Evolutionary conservation across 2,329 filamentous ascomycete genomes (phyloP).

Genomic region (Neofusicoccum umdonicola): DNA sequence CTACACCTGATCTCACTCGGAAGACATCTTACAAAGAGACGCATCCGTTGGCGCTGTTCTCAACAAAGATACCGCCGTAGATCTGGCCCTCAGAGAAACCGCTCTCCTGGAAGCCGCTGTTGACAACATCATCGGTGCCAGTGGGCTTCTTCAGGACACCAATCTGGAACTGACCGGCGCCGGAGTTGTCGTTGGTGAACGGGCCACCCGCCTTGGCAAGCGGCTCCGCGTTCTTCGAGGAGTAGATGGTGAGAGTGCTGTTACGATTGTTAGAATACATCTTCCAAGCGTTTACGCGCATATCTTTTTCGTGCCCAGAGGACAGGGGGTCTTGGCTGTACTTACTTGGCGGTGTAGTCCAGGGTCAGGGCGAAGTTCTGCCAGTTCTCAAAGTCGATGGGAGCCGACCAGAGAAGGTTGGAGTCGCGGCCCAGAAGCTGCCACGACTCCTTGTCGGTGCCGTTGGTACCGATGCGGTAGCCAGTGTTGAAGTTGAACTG

Average conservation of each 20-base stretch:
- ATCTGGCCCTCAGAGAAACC: slow-evolving; percentile 40
- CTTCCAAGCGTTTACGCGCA: background rate
- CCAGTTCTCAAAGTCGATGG: slow-evolving; percentile 52
- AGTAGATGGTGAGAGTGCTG: slow-evolving; percentile 58
- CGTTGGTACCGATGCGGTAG: slow-evolving; percentile 48
- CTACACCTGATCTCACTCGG: background rate
- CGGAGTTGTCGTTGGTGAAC: slow-evolving; percentile 52
- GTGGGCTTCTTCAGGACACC: slow-evolving; percentile 62
- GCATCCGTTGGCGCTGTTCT: slow-evolving; percentile 35
- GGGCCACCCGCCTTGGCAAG: slow-evolving; percentile 50
- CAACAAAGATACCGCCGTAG: slow-evolving; percentile 39
- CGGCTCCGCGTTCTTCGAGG: slow-evolving; percentile 49
- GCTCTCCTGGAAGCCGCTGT: slow-evolving; percentile 33
- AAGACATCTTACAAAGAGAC: slow-evolving; percentile 28
- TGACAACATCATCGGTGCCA: slow-evolving; percentile 40
- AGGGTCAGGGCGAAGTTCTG: slow-evolving; percentile 62
- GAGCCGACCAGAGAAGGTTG: slow-evolving; percentile 48
- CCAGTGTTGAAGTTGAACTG: slow-evolving; percentile 55
- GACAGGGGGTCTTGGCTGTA: background rate
- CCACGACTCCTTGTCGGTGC: slow-evolving; percentile 48
- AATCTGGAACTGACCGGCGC: slow-evolving; percentile 62
- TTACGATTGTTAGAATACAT: background rate
- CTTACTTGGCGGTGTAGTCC: slow-evolving; percentile 57
- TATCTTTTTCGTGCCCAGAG: background rate
- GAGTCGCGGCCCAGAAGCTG: slow-evolving; percentile 38